Evolutionary conservation across 805 yeast species (phyloP), one percentile per base, ranked within the genome.

Genomic region (Tetrapisispora namnaoensis): DNA sequence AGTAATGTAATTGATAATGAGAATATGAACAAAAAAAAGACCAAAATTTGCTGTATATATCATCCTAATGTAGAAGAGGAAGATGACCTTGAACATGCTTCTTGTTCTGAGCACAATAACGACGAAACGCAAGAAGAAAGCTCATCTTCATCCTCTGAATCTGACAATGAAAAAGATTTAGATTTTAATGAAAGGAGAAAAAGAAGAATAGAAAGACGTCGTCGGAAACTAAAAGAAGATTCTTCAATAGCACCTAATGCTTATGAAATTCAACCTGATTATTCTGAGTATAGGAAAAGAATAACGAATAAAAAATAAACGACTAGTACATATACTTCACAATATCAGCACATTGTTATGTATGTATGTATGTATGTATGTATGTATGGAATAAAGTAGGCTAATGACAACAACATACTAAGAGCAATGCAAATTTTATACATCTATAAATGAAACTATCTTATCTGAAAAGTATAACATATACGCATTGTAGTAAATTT

Each of bases 1-100:
- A 86, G 83, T 36, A 95, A 82, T 42, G 90, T 87, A 3, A 74
- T 93, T 4, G 98, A 91, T 64, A 91, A 91, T 63, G 99, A 91
- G 67, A 68, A 85, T 61, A 72, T 93, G 85, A 77, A 83, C 60
- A 86, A 79, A 70, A 93, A 93, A 70, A 89, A 88, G 62, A 79
- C 95, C 13, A 91, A 91, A 66, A 83, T 86, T n/a, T 86, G 95
- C 59, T 86, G 95, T 55, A 86, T 86, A 10, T 86, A 79, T 71
- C 84, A 90, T 71, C 93, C 96, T 49, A 81, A 86, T 46, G 70
- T 72, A 21, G 76, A 74, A 47, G 76, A 75, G 54, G 82, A 80
- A 38, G 85, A 78, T 35, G 72, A 53, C 61, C 82, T 79, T 37
- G 86, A 78, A 35, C 72, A 53, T 61, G 70, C 58, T 16, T 47